Conservation (phyloP, 257 asterid genomes). For the Phtheirospermum japonicum region DNA sequence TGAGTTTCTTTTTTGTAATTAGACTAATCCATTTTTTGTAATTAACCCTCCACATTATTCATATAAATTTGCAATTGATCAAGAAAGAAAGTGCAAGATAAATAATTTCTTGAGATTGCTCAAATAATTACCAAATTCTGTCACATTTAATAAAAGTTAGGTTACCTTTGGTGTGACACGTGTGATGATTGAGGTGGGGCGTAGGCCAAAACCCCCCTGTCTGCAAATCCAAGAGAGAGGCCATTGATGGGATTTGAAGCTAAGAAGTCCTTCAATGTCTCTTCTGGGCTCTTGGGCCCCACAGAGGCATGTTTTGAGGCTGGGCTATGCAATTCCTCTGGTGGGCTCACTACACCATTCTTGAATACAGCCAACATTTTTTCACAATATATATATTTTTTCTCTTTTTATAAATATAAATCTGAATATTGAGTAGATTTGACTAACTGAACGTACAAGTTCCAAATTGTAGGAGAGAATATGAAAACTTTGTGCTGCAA, state of each 20-base stretch:
- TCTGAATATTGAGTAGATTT: neutral
- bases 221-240: conserved; percentile 54
- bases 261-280: conserved; percentile 55
- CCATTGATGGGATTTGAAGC: conserved; percentile 48
- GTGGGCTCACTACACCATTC: conserved; percentile 71
- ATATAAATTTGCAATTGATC: no score
- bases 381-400: no score
- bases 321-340: conserved; percentile 72
- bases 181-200: conserved; percentile 31
- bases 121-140: no score
- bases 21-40: no score
- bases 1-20: no score
- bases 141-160: no score
- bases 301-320: conserved; percentile 31
- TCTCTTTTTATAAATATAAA: neutral
- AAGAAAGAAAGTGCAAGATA: no score
- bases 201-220: conserved; percentile 62
- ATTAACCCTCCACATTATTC: no score
- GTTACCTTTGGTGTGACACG: conserved; percentile 15
- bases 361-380: conserved; percentile 80
- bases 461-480: conserved; percentile 23
- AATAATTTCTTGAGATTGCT: no score
- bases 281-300: conserved; percentile 42
- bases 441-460: neutral
- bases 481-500: conserved; percentile 13